phyloP scores from a whole-genome alignment of 257 asterid genomes.

The Cynanchum wilfordii region DNA sequence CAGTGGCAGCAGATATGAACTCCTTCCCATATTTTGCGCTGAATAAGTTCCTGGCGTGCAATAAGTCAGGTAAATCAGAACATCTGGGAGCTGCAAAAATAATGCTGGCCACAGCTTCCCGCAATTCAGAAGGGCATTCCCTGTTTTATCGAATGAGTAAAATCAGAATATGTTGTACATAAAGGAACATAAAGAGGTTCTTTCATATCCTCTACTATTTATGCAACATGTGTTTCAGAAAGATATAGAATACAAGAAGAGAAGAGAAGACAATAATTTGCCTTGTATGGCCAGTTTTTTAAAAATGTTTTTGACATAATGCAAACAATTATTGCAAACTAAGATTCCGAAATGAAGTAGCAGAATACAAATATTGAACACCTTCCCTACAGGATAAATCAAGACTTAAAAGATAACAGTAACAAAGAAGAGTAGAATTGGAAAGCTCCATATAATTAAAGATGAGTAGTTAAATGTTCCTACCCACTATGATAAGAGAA shows the following conservation, averaged over 20 bases:
- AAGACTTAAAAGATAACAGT: not conserved
- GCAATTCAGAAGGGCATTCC: constrained; percentile 81
- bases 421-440: not conserved
- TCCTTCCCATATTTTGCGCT: constrained; percentile 91
- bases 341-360: not conserved
- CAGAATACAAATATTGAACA: not conserved
- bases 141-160: constrained; percentile 36
- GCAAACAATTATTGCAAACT: not conserved
- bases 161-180: constrained; percentile 5
- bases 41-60: constrained; percentile 70
- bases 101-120: constrained; percentile 92
- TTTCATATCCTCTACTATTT: not conserved
- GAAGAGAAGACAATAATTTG: constrained; percentile 1
- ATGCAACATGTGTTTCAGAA: not conserved
- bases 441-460: not conserved
- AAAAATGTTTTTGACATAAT: not conserved
- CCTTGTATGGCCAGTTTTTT: not conserved
- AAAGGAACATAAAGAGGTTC: not conserved
- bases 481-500: not conserved
- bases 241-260: not conserved
- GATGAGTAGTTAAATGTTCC: not conserved
- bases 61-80: constrained; percentile 84
- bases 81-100: constrained; percentile 93
- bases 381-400: not conserved
- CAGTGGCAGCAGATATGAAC: constrained; percentile 82